These are phyloP conservation scores for Russula emetica DNA, from an alignment of 768 basidiomycete genomes.

Conservation along the genomic window DNA sequence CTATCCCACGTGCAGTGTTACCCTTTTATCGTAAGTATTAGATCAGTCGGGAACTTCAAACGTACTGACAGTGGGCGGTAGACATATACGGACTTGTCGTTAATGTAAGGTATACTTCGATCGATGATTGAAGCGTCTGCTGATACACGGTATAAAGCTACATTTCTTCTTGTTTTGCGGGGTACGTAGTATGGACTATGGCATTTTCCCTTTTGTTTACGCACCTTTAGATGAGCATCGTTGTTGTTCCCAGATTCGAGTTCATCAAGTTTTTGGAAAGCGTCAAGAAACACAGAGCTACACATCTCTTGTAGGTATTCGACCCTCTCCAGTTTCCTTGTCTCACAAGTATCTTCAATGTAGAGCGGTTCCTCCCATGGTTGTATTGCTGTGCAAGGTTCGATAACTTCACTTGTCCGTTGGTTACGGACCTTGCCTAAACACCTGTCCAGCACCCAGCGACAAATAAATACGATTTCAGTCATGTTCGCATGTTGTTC, in stretches of 20 bases:
- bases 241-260: conserved; percentile 36
- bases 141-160: conserved; percentile 28
- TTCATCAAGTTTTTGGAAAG: conserved; percentile 35
- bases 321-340: not conserved
- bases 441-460: conserved; percentile 30
- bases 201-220: not conserved
- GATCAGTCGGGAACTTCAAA: not conserved
- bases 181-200: conserved; percentile 19
- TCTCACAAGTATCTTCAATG: not conserved
- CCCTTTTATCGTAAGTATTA: conserved; percentile 33
- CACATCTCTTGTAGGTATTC: conserved; percentile 34
- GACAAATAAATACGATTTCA: conserved; percentile 34
- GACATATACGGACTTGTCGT: conserved; percentile 44
- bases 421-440: not conserved
- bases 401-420: not conserved
- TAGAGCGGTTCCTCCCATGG: conserved; percentile 33
- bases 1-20: conserved; percentile 25
- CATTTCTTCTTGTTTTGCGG: conserved; percentile 32
- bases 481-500: conserved; percentile 31
- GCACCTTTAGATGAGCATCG: conserved; percentile 31
- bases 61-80: conserved; percentile 29
- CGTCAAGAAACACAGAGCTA: conserved; percentile 34
- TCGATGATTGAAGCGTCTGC: not conserved
- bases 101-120: conserved; percentile 12
- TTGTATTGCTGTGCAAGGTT: conserved; percentile 36